These are phyloP conservation scores for Wilcoxina mikolae DNA, from an alignment of 495 filamentous ascomycete species.

Conservation along the genomic window DNA sequence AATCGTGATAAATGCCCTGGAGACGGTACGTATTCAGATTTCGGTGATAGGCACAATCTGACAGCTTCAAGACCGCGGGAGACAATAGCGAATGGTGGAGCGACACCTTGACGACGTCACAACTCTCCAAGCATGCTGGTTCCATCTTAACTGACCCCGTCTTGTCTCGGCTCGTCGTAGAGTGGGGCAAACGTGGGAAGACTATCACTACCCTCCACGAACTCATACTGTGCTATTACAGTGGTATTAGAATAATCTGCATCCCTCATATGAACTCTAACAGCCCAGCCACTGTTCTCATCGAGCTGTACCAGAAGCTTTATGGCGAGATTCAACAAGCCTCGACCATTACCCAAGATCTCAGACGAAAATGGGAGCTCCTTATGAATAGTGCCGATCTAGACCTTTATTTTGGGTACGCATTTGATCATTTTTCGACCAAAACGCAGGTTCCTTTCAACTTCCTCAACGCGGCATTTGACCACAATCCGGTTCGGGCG, in stretches of 20 bases:
- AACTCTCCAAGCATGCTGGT: neutral
- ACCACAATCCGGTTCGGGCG: slow-evolving; percentile 30
- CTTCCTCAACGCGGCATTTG: slow-evolving; percentile 31
- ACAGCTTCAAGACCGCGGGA: neutral
- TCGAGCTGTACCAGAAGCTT: neutral
- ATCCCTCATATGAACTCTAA: slow-evolving; percentile 10
- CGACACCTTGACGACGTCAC: neutral
- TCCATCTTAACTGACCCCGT: slow-evolving; percentile 3
- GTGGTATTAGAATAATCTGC: slow-evolving; percentile 23
- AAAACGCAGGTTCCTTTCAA: slow-evolving; percentile 31
- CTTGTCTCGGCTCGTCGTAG: slow-evolving; percentile 1
- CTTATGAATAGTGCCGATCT: slow-evolving; percentile 29
- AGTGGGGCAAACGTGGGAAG: slow-evolving; percentile 8
- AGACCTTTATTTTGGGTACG: slow-evolving; percentile 29
- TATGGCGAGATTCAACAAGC: neutral
- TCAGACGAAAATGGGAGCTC: slow-evolving; percentile 9
- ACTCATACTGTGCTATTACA: slow-evolving; percentile 23
- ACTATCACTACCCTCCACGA: slow-evolving; percentile 14
- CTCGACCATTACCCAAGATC: neutral
- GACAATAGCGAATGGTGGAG: neutral
- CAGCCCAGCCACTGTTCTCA: neutral
- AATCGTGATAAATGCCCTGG: slow-evolving; percentile 28
- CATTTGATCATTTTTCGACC: slow-evolving; percentile 31
- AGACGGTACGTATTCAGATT: neutral
- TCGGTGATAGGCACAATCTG: neutral